Evolutionary conservation across 2,329 filamentous ascomycete species (phyloP).

Genomic region (Phialophora chinensis): DNA sequence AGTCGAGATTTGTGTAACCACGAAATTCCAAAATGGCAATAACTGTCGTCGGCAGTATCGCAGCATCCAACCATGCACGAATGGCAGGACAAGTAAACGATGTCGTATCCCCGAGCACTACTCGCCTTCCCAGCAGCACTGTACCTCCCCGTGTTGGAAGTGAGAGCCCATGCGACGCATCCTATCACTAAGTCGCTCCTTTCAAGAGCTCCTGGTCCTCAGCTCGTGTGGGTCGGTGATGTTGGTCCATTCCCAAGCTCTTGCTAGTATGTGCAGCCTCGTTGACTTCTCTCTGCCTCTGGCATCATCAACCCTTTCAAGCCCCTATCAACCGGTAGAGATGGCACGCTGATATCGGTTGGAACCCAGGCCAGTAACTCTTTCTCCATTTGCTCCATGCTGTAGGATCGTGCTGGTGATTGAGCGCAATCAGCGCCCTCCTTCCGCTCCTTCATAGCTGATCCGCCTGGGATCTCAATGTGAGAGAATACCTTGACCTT

Average conservation of each 20-base stretch:
- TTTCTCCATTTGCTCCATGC: constrained; percentile 1
- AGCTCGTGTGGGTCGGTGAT: not conserved
- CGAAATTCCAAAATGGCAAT: not conserved
- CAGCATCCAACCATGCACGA: not conserved
- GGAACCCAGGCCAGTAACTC: constrained; percentile 12
- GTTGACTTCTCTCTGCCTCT: not conserved
- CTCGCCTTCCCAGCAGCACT: not conserved
- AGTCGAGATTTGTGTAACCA: constrained; percentile 2
- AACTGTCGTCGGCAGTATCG: not conserved
- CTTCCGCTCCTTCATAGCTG: not conserved
- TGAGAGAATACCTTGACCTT: not conserved
- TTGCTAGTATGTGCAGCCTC: not conserved
- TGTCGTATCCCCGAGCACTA: not conserved
- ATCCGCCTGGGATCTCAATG: not conserved
- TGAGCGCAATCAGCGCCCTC: not conserved
- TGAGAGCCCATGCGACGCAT: not conserved
- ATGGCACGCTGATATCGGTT: constrained; percentile 1
- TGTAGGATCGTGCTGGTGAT: not conserved
- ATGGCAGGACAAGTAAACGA: not conserved
- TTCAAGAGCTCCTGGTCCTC: not conserved
- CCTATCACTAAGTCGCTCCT: not conserved
- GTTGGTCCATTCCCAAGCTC: not conserved
- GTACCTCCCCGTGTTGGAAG: not conserved
- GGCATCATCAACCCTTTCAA: constrained; percentile 3
- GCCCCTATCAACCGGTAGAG: not conserved